These are phyloP conservation scores for Davidsoniella neocaledoniae DNA, from an alignment of 2,329 filamentous ascomycete genomes.

Conservation along the genomic window DNA sequence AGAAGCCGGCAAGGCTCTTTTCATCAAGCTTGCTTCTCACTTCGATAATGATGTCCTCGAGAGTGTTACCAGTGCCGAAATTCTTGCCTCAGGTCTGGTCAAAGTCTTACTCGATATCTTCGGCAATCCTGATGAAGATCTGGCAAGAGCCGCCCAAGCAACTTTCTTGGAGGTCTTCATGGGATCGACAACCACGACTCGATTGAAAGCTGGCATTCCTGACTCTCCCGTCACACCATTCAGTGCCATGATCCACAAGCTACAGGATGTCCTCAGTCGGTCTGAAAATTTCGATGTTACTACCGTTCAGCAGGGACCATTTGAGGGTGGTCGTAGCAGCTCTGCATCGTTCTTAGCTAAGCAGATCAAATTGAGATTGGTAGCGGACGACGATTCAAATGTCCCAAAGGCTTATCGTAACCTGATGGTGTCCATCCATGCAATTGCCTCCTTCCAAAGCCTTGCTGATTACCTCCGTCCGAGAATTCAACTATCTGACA, in stretches of 20 bases:
- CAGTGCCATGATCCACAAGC: slow-evolving; percentile 77
- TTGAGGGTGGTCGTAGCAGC: slow-evolving; percentile 78
- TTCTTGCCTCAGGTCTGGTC: slow-evolving; percentile 81
- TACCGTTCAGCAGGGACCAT: slow-evolving; percentile 82
- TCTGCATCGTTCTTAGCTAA: slow-evolving; percentile 93
- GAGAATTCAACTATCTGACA: slow-evolving; percentile 36
- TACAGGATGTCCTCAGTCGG: slow-evolving; percentile 88
- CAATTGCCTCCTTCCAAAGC: slow-evolving; percentile 94
- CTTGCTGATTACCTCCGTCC: slow-evolving; percentile 91
- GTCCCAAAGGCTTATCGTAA: slow-evolving; percentile 78
- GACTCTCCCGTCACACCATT: slow-evolving; percentile 69
- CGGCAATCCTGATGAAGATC: slow-evolving; percentile 46
- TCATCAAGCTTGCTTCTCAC: slow-evolving; percentile 59
- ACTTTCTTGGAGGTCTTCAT: slow-evolving; percentile 89
- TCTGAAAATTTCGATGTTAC: slow-evolving; percentile 97
- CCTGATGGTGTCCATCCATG: slow-evolving; percentile 97
- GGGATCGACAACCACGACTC: slow-evolving; percentile 52
- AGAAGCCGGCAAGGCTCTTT: slow-evolving; percentile 46
- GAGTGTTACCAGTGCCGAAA: slow-evolving; percentile 87
- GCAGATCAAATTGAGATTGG: slow-evolving; percentile 74
- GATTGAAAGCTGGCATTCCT: slow-evolving; percentile 43
- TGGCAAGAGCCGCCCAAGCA: slow-evolving; percentile 53
- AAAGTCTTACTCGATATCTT: slow-evolving; percentile 70
- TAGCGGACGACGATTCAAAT: slow-evolving; percentile 78
- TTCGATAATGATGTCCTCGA: slow-evolving; percentile 81